phyloP scores from a whole-genome alignment of 176 grass and related monocot species.

The Metroxylon sagu region DNA sequence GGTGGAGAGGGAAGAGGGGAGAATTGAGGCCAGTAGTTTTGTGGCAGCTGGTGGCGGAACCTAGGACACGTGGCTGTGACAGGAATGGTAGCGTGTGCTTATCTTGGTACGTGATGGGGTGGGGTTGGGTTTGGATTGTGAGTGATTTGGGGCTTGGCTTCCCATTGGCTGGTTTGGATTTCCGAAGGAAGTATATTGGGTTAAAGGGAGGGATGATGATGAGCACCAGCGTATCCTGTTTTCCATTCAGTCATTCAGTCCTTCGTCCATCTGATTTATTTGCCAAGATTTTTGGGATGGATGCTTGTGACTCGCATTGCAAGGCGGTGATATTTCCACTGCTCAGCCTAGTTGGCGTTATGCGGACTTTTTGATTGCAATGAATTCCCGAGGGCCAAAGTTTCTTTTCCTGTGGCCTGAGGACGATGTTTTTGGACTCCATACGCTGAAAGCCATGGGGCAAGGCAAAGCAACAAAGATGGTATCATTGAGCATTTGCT shows the following conservation, averaged over 20 bases:
- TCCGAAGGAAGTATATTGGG: constrained; percentile 12
- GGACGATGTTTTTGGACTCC: no score
- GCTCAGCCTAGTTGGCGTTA: constrained; percentile 13
- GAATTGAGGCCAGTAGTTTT: constrained; percentile 3
- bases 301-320: background rate
- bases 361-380: constrained; percentile 4
- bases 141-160: constrained; percentile 5
- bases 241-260: background rate
- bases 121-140: constrained; percentile 21
- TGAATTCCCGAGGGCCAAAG: no score
- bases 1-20: constrained; percentile 15
- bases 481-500: no score
- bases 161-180: constrained; percentile 29
- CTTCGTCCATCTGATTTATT: no score
- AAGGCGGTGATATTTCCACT: background rate
- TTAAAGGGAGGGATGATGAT: constrained; percentile 15
- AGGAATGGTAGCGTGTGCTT: constrained; percentile 11
- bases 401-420: no score
- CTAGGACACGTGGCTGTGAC: constrained; percentile 17
- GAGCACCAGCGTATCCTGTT: background rate
- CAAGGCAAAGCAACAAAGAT: no score
- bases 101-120: background rate
- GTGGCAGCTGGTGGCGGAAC: constrained; percentile 17
- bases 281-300: background rate
- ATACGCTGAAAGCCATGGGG: no score